A percentile compares a stretch with the other conserved stretches of the same genome.
phyloP scores from a whole-genome alignment of 2,329 filamentous ascomycete genomes.

The Herpotrichia juniperi region DNA sequence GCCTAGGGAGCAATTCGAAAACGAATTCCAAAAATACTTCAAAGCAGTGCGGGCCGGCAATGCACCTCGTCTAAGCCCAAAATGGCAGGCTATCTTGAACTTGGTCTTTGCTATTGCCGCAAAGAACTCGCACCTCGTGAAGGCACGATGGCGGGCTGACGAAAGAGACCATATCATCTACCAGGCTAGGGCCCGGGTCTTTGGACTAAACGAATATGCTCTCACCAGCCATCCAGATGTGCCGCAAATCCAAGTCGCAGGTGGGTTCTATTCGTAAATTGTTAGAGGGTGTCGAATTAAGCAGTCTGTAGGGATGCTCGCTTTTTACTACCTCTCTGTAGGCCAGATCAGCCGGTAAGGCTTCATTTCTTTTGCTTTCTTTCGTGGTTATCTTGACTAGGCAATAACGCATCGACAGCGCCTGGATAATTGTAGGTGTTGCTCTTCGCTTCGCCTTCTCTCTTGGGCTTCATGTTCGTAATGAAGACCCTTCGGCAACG shows the following conservation, averaged over 20 bases:
- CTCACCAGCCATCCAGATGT: conserved; percentile 44
- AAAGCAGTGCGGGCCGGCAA: conserved; percentile 23
- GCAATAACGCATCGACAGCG: conserved; percentile 27
- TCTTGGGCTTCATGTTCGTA: conserved; percentile 48
- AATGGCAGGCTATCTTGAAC: conserved; percentile 50
- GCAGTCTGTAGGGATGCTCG: conserved; percentile 46
- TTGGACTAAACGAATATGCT: conserved; percentile 36
- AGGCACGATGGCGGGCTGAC: conserved; percentile 29
- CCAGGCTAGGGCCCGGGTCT: conserved; percentile 44
- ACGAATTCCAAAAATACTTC: conserved; percentile 43
- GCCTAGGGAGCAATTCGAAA: conserved; percentile 35
- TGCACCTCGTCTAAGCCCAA: conserved; percentile 22
- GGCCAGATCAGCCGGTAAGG: conserved; percentile 51
- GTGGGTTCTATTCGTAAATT: no score
- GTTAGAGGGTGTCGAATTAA: no score
- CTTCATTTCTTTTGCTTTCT: neutral
- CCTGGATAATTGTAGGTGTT: conserved; percentile 46
- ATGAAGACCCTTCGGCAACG: conserved; percentile 36
- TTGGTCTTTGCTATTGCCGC: conserved; percentile 52
- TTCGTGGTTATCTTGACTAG: neutral
- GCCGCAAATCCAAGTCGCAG: conserved; percentile 46
- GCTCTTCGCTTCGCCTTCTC: conserved; percentile 45
- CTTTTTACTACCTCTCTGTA: conserved; percentile 48
- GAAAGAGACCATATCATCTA: conserved; percentile 45
- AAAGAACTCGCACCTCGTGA: conserved; percentile 43